Base-by-base conservation (phyloP, 345 rosid species). In the Populus deltoides region DNA sequence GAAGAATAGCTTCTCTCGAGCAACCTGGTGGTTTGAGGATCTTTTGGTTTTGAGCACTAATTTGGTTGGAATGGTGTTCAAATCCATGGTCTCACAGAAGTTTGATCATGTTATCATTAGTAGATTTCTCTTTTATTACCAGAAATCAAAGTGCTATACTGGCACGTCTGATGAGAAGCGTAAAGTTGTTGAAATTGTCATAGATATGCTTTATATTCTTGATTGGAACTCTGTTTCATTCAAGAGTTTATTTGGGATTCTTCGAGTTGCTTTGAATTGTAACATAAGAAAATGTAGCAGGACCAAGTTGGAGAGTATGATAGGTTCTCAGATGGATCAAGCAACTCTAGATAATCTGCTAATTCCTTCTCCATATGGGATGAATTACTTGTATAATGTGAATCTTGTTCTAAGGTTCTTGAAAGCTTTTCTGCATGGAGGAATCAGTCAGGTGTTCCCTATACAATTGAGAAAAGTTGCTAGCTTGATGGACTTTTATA, bases 1-100 rank as follows among this genome's bases (percentile, higher is more conserved):
- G 72, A 92, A 87, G 85, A 89, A 81, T 77, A 81, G 86, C 79
- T 84, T 81, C 77, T 86, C 88, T 79, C 72, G 85, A 75, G 77
- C 82, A 53, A 86, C 84, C 0, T 96, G 98, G 98, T 96, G 99
- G 97, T 92, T 92, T 41, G 97, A 96, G 73, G 97, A 96, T 83
- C 86, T 95, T 70, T 74, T 85, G 55, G 72, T 81, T 79, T 73
- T 91, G 73, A 83, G 82, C 75, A 81, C 80, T 15, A 39, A 68
- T 72, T 73, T 91, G 81, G 81, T 92, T 59, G 83, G 84, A 76
- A 82, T 75, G 82, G 71, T 88, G 36, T 43, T 86, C 77, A 86
- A 88, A 81, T 75, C 89, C 24, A 90, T 92, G 98, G 69, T 88
- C 67, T 83, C 72, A 8, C 84, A 77, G 20, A 96, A 91, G 72